phyloP scores from a whole-genome alignment of 208 protist genomes.

The Trypanosoma cruzi region DNA sequence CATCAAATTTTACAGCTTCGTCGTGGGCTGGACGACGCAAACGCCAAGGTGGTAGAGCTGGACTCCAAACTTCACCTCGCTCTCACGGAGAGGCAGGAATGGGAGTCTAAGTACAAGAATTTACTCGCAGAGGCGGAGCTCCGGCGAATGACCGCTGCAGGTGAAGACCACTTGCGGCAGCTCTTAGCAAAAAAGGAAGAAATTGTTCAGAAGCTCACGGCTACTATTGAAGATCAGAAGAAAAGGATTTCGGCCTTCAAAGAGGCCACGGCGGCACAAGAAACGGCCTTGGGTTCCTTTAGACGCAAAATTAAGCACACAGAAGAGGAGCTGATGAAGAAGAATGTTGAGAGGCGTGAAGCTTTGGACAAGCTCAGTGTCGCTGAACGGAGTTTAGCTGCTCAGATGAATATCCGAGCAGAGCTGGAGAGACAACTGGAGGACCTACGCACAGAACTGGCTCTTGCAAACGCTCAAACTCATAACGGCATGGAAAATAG shows the following conservation, averaged over 20 bases:
- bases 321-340: constrained; percentile 52
- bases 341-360: constrained; percentile 52
- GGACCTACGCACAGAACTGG: constrained; percentile 49
- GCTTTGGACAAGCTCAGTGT: constrained; percentile 53
- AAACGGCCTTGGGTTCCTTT: constrained; percentile 46
- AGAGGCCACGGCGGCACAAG: constrained; percentile 53
- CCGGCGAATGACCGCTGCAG: constrained; percentile 1
- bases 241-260: constrained; percentile 50
- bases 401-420: constrained; percentile 39
- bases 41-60: constrained; percentile 36
- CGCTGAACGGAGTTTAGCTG: constrained; percentile 54
- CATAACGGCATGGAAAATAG: constrained; percentile 17
- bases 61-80: constrained; percentile 42
- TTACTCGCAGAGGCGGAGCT: constrained; percentile 43
- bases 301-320: constrained; percentile 50
- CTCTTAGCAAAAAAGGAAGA: constrained; percentile 59
- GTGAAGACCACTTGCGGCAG: constrained; percentile 34
- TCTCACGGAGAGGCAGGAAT: constrained; percentile 36
- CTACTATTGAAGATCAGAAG: constrained; percentile 46
- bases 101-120: constrained; percentile 50
- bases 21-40: constrained; percentile 41
- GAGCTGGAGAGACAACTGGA: constrained; percentile 65
- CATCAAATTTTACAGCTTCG: constrained; percentile 48
- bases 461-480: constrained; percentile 33
- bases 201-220: constrained; percentile 47